These are phyloP conservation scores for Lignosus rhinocerotis DNA, from an alignment of 1,284 basidiomycete species.

Conservation along the genomic window DNA sequence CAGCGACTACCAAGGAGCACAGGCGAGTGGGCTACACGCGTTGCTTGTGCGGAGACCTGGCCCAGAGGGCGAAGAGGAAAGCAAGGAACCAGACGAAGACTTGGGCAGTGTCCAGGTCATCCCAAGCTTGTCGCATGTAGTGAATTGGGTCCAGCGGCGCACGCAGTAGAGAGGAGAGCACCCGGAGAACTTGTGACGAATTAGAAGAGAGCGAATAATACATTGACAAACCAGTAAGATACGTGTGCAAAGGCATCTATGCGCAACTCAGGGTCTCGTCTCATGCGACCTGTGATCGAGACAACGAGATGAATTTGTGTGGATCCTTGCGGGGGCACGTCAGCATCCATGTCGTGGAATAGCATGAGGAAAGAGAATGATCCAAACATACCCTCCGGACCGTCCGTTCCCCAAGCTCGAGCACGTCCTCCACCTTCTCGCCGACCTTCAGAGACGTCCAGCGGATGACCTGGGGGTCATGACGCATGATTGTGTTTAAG, in stretches of 20 bases:
- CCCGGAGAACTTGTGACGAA: background rate
- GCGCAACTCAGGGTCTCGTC: background rate
- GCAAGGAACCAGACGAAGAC: constrained; percentile 44
- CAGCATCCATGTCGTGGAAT: background rate
- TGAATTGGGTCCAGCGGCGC: constrained; percentile 32
- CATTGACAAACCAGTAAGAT: constrained; percentile 15
- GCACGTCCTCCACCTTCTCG: constrained; percentile 69
- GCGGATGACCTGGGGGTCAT: constrained; percentile 80
- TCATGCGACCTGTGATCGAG: background rate
- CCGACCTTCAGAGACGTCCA: constrained; percentile 84
- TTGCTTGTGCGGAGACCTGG: constrained; percentile 55
- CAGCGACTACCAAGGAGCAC: constrained; percentile 74
- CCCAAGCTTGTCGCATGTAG: constrained; percentile 42
- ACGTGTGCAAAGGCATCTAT: background rate
- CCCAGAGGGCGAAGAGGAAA: constrained; percentile 48
- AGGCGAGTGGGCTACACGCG: constrained; percentile 55
- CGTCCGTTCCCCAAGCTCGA: constrained; percentile 29
- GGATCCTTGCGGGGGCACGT: background rate
- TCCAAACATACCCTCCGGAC: background rate
- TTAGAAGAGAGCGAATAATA: constrained; percentile 12
- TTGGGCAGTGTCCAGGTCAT: constrained; percentile 42
- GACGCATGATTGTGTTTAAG: constrained; percentile 67
- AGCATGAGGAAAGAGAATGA: background rate
- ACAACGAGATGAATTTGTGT: too few species aligned
- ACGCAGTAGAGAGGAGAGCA: background rate